These are phyloP conservation scores for Schwanniomyces occidentalis DNA, from an alignment of 805 yeast species.

Conservation along the genomic window DNA sequence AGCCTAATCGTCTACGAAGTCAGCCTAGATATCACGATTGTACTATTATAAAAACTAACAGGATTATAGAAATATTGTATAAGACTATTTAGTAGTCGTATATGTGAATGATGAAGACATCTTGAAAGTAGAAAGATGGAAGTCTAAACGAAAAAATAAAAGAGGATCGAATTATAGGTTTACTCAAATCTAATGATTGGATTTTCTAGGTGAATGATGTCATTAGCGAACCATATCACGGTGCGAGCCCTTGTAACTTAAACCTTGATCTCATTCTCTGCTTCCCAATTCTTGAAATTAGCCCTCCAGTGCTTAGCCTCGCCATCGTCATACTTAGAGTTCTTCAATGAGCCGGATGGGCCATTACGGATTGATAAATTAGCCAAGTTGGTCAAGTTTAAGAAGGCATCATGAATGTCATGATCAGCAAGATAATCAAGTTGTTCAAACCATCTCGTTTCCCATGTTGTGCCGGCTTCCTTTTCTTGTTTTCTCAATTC, in stretches of 20 bases:
- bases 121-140: too few species aligned
- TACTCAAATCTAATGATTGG: too few species aligned
- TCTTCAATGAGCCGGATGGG: constrained; percentile 62
- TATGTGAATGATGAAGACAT: too few species aligned
- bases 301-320: constrained; percentile 72
- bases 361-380: constrained; percentile 62
- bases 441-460: constrained; percentile 74
- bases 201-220: too few species aligned
- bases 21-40: too few species aligned
- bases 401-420: constrained; percentile 28
- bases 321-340: constrained; percentile 55
- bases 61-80: too few species aligned
- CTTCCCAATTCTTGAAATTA: constrained; percentile 51
- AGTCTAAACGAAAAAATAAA: too few species aligned
- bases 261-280: constrained; percentile 58
- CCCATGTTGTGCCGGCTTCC: constrained; percentile 67
- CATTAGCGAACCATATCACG: too few species aligned
- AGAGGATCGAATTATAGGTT: too few species aligned
- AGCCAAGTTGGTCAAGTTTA: constrained; percentile 44
- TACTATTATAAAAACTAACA: too few species aligned
- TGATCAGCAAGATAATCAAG: constrained; percentile 26
- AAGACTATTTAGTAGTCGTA: too few species aligned
- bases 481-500: constrained; percentile 73
- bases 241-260: constrained; percentile 13
- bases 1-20: too few species aligned